These are phyloP conservation scores for Agaricales sp. DNA, from an alignment of 1,284 basidiomycete species.

Conservation along the genomic window DNA sequence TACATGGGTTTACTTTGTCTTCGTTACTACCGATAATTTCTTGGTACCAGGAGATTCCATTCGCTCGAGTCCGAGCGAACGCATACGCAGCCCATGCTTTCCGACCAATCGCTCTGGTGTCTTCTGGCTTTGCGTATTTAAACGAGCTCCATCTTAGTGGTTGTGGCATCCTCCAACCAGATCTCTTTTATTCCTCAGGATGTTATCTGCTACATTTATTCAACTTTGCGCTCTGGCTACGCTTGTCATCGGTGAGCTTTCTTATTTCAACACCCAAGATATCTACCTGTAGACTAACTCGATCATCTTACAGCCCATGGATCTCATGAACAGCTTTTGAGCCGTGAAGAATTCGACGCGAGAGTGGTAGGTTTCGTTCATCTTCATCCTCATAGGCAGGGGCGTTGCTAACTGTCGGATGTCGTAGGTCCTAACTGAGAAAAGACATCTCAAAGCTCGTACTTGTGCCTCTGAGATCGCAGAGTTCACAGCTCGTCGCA, in stretches of 20 bases:
- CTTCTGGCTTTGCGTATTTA: no score
- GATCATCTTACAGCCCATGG: neutral
- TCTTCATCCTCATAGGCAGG: neutral
- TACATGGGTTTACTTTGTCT: no score
- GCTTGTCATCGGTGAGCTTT: neutral
- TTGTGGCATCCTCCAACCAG: no score
- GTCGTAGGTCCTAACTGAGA: neutral
- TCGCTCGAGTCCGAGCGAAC: no score
- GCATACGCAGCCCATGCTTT: no score
- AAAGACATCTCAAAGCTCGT: neutral
- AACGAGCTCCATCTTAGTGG: no score
- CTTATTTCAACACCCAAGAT: neutral
- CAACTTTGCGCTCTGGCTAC: neutral
- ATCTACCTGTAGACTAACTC: neutral
- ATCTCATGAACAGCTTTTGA: neutral
- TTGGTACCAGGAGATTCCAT: no score
- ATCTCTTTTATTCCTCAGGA: no score
- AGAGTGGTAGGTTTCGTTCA: neutral
- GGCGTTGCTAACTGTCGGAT: neutral
- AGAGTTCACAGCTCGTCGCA: neutral
- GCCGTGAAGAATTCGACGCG: neutral
- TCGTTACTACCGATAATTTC: no score
- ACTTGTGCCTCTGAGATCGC: neutral
- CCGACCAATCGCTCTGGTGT: no score
- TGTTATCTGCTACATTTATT: neutral